Base-by-base conservation (phyloP, 352 stramenopile genomes). In the Phytophthora sojae region DNA sequence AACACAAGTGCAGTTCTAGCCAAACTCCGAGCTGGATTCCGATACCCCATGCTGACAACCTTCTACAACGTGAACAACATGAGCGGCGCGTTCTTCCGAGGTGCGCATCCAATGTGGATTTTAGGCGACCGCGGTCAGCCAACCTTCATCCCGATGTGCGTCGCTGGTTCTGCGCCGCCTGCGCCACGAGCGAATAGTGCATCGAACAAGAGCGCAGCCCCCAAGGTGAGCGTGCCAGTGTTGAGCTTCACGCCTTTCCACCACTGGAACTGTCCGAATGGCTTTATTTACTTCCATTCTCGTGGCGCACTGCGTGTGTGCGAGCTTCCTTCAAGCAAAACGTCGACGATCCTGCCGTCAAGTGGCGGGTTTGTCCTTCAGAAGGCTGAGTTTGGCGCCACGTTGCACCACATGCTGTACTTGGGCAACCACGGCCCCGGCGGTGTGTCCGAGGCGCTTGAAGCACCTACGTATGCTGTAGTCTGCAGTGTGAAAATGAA, bases 281-380 rank as follows among this genome's bases (percentile, higher is more conserved):
- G 89, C 0, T 96, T 96, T 64, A 94, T 95, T 55, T 96, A 95
- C 66, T 96, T 93, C 76, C 89, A 96, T 58, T 96, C 88, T 4
- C 78, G 86, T 11, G 89, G 89, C 23, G 80, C 80, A 1, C 76
- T 96, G 15, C 88, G 89, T 2, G 88, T 96, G 2, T 96, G 89
- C 44, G 88, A 96, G 57, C 73, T 95, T 17, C 89, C 89, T 4
- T 91, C 88, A 0, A 92, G 75, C 39, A 90, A 90, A 42, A 93
- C 83, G 0, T 84, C 86, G 26, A 93, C 84, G 3, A 83, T 95
- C 32, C 64, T 95, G 1, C 81, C 85, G 4, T 84, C 85, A 4
- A 91, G 85, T 50, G 75, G 85, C 55, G 89, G 89, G 1, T 93
- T 94, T 64, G 85, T 95, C 42, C 69, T 96, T 1, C 88, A 93